phyloP scores from a whole-genome alignment of 331 rosid genomes.

The Dryas integrifolia region DNA sequence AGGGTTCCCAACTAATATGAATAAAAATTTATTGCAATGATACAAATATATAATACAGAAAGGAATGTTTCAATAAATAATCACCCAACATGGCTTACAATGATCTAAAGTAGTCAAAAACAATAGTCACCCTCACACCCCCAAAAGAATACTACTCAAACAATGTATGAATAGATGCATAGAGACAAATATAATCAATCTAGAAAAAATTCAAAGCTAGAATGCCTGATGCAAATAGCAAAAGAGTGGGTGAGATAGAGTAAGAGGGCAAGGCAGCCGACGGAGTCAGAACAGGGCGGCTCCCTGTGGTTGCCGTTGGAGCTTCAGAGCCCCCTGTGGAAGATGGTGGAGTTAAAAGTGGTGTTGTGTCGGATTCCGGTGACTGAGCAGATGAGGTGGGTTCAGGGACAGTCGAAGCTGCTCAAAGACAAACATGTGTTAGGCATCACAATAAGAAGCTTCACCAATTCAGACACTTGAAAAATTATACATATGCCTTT shows the following conservation, averaged over 20 bases:
- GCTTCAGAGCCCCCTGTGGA: slow-evolving; percentile 40
- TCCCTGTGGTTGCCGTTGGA: slow-evolving; percentile 49
- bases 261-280: slow-evolving; percentile 45
- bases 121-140: slow-evolving; percentile 24
- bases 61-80: slow-evolving; percentile 11
- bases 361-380: slow-evolving; percentile 50
- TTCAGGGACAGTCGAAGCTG: slow-evolving; percentile 59
- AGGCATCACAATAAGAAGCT: not conserved
- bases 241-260: slow-evolving; percentile 35
- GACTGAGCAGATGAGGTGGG: slow-evolving; percentile 51
- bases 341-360: slow-evolving; percentile 50
- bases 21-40: slow-evolving; percentile 6
- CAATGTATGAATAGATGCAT: not conserved
- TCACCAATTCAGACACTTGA: not conserved
- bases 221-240: slow-evolving; percentile 42
- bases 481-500: not conserved
- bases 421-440: slow-evolving; percentile 16
- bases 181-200: slow-evolving; percentile 3
- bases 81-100: slow-evolving; percentile 27
- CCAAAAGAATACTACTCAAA: slow-evolving; percentile 23
- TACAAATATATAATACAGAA: slow-evolving; percentile 23
- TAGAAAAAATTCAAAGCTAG: slow-evolving; percentile 42
- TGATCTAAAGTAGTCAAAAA: slow-evolving; percentile 16
- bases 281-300: slow-evolving; percentile 54
- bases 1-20: not conserved